Percentiles rank a stretch among this genome's conserved stretches.
These are phyloP conservation scores for Fusarium poae DNA, from an alignment of 2,329 filamentous ascomycete species.

Conservation along the genomic window DNA sequence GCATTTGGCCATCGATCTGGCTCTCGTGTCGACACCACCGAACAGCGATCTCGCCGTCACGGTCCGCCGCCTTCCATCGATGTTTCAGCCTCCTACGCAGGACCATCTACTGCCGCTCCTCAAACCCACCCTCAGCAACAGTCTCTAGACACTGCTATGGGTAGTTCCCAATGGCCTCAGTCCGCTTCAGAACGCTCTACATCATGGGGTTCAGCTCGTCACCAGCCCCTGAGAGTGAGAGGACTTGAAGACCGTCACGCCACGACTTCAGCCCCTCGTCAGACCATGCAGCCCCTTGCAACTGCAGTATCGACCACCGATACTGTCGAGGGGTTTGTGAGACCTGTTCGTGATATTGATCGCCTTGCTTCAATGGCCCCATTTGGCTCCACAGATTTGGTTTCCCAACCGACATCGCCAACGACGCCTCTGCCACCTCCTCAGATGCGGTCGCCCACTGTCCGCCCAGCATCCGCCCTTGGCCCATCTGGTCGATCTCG, in stretches of 20 bases:
- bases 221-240: conserved; percentile 65
- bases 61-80: conserved; percentile 81
- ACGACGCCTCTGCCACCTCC: conserved; percentile 83
- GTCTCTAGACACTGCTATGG: conserved; percentile 42
- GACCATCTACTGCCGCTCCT: conserved; percentile 53
- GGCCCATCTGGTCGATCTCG: conserved; percentile 68
- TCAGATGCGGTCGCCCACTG: conserved; percentile 67
- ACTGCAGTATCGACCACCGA: conserved; percentile 77
- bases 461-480: conserved; percentile 65
- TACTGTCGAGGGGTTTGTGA: conserved; percentile 78
- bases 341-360: conserved; percentile 85
- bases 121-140: conserved; percentile 41
- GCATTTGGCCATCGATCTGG: conserved; percentile 66
- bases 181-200: conserved; percentile 43
- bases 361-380: conserved; percentile 86
- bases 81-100: conserved; percentile 60
- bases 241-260: conserved; percentile 64
- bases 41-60: conserved; percentile 77
- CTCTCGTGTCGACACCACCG: conserved; percentile 66
- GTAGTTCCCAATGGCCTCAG: conserved; percentile 43
- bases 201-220: conserved; percentile 55
- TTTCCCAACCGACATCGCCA: conserved; percentile 92
- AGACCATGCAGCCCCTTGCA: conserved; percentile 71
- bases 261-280: conserved; percentile 64
- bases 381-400: conserved; percentile 74